Evolutionary conservation across 176 grass and related monocot species (phyloP).

Genomic region (Ampelocalamus luodianensis): DNA sequence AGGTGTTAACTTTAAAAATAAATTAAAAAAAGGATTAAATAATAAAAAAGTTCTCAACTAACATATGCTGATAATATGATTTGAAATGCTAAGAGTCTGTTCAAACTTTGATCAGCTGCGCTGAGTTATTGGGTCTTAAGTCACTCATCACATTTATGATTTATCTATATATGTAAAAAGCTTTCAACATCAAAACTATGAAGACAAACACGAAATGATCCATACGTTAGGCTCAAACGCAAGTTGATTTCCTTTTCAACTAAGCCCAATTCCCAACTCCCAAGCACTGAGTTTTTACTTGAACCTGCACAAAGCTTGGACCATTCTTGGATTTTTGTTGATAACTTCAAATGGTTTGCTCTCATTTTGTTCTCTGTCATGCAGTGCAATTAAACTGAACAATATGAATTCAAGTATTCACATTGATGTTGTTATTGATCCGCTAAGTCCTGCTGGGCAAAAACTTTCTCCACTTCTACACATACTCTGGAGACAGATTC

Average conservation of each 20-base stretch:
- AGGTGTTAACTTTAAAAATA: too few relatives aligned
- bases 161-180: not conserved
- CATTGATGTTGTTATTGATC: slow-evolving; percentile 99
- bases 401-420: slow-evolving; percentile 81
- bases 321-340: slow-evolving; percentile 18
- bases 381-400: slow-evolving; percentile 84
- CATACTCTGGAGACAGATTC: slow-evolving; percentile 81
- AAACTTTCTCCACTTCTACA: slow-evolving; percentile 87
- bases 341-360: slow-evolving; percentile 39
- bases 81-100: slow-evolving; percentile 19
- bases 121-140: slow-evolving; percentile 33
- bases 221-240: slow-evolving; percentile 4
- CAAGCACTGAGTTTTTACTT: not conserved
- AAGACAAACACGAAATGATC: slow-evolving; percentile 33
- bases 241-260: slow-evolving; percentile 20
- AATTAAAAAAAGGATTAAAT: too few relatives aligned
- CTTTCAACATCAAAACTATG: slow-evolving; percentile 13
- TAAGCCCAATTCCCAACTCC: not conserved
- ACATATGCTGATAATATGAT: slow-evolving; percentile 1
- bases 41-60: too few relatives aligned
- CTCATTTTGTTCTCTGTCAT: slow-evolving; percentile 40
- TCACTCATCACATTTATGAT: not conserved
- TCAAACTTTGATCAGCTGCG: slow-evolving; percentile 5
- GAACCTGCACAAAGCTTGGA: slow-evolving; percentile 10
- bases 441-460: slow-evolving; percentile 82